phyloP scores from a whole-genome alignment of 805 yeast genomes.

The Candida schatavii region DNA sequence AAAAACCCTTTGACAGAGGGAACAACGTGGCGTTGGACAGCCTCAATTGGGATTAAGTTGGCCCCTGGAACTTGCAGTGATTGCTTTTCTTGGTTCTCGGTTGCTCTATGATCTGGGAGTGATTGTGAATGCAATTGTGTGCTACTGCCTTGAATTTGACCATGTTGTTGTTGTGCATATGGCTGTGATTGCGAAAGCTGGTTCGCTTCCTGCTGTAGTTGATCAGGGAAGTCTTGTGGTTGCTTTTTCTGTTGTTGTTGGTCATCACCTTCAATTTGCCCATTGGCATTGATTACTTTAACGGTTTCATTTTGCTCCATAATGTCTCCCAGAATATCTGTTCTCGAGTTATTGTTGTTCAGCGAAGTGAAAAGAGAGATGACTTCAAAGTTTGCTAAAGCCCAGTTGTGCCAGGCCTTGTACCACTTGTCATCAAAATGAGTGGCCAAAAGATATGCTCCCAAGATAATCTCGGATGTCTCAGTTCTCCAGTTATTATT shows the following conservation, averaged over 20 bases:
- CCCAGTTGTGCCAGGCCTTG: slow-evolving; percentile 99
- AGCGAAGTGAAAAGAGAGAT: slow-evolving; percentile 56
- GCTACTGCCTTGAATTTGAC: neutral
- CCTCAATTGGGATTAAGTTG: slow-evolving; percentile 42
- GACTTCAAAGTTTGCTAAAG: slow-evolving; percentile 94
- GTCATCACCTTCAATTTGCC: slow-evolving; percentile 7
- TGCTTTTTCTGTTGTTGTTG: slow-evolving; percentile 7
- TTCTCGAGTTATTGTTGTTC: slow-evolving; percentile 14
- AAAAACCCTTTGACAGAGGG: slow-evolving; percentile 97
- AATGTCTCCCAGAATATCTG: slow-evolving; percentile 16
- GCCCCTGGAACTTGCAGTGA: slow-evolving; percentile 11
- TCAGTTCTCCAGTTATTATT: slow-evolving; percentile 78
- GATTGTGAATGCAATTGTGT: neutral
- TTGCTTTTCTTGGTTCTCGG: slow-evolving; percentile 7
- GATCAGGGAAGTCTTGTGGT: slow-evolving; percentile 49
- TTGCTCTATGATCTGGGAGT: neutral
- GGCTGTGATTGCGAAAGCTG: slow-evolving; percentile 38
- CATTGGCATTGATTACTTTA: slow-evolving; percentile 11
- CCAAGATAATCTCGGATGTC: slow-evolving; percentile 76
- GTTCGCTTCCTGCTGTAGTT: slow-evolving; percentile 35
- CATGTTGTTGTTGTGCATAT: neutral
- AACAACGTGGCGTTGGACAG: slow-evolving; percentile 82
- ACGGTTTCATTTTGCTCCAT: slow-evolving; percentile 27
- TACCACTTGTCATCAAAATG: slow-evolving; percentile 94
- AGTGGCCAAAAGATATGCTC: slow-evolving; percentile 90